Conservation (phyloP, 345 rosid genomes). For the Noccaea caerulescens region DNA sequence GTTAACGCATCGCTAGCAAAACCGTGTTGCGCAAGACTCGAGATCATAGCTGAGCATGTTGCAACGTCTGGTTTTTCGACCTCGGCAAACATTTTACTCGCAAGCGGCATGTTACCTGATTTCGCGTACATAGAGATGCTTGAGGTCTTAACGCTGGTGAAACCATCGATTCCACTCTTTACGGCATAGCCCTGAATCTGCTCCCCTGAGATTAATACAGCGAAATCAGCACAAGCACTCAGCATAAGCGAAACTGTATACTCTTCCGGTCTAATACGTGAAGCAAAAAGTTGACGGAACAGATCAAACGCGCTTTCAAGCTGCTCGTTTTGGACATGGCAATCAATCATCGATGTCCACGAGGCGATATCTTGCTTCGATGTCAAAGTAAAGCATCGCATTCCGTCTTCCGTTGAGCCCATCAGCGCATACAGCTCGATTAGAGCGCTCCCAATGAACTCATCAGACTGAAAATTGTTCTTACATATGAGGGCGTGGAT, state of each 20-base stretch:
- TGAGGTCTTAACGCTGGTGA: slow-evolving; percentile 52
- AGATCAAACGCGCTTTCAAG: slow-evolving; percentile 52
- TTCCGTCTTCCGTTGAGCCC: slow-evolving; percentile 52
- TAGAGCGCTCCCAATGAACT: slow-evolving; percentile 54
- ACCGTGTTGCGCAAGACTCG: slow-evolving; percentile 59
- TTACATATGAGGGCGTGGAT: slow-evolving; percentile 55
- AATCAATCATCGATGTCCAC: slow-evolving; percentile 59
- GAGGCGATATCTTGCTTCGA: slow-evolving; percentile 51
- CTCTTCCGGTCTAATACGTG: slow-evolving; percentile 54
- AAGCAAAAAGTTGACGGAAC: slow-evolving; percentile 47
- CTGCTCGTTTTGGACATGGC: slow-evolving; percentile 52
- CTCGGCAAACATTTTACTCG: slow-evolving; percentile 39
- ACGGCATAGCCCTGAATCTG: slow-evolving; percentile 53
- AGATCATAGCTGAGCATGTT: slow-evolving; percentile 62
- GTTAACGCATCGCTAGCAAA: slow-evolving; percentile 47
- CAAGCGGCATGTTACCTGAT: slow-evolving; percentile 52
- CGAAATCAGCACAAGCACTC: slow-evolving; percentile 61
- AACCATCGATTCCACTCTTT: slow-evolving; percentile 53
- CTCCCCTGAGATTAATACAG: slow-evolving; percentile 52
- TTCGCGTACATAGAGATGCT: slow-evolving; percentile 58
- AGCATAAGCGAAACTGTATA: slow-evolving; percentile 53
- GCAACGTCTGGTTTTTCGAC: slow-evolving; percentile 50
- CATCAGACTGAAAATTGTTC: slow-evolving; percentile 55
- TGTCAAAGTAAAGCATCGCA: slow-evolving; percentile 54
- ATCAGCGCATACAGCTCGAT: slow-evolving; percentile 54